A percentile compares a stretch with the other conserved stretches of the same genome.
phyloP scores from a whole-genome alignment of 192 early-diverging fungal species.

The Backusella macrospora region DNA sequence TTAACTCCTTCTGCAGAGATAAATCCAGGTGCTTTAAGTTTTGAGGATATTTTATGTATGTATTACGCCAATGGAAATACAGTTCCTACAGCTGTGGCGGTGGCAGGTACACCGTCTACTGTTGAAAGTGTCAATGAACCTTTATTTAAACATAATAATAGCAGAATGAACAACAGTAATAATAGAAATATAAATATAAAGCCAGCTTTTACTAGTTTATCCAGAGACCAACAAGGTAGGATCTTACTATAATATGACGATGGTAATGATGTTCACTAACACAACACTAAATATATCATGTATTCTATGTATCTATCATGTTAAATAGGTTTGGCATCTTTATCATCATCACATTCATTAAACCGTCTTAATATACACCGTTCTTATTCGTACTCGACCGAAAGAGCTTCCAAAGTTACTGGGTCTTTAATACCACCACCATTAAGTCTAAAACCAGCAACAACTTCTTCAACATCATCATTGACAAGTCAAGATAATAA shows the following conservation, averaged over 20 bases:
- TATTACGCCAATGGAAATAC: slow-evolving; percentile 26
- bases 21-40: slow-evolving; percentile 25
- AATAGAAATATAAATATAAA: neutral
- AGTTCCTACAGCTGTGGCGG: neutral
- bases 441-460: neutral
- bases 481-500: neutral
- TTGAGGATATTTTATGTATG: slow-evolving; percentile 27
- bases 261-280: too few species aligned
- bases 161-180: neutral
- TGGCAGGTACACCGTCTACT: neutral
- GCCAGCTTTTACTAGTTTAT: neutral
- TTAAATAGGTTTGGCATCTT: neutral
- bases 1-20: slow-evolving; percentile 1
- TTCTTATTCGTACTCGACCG: neutral
- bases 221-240: neutral
- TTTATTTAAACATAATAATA: neutral
- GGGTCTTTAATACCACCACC: neutral
- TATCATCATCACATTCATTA: neutral
- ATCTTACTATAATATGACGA: too few species aligned
- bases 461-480: neutral
- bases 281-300: too few species aligned
- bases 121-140: neutral
- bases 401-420: neutral
- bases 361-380: neutral
- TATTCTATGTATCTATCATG: too few species aligned